Base-by-base conservation (phyloP, 2,329 filamentous ascomycete genomes). In the Chrysoporthe austroafricana region DNA sequence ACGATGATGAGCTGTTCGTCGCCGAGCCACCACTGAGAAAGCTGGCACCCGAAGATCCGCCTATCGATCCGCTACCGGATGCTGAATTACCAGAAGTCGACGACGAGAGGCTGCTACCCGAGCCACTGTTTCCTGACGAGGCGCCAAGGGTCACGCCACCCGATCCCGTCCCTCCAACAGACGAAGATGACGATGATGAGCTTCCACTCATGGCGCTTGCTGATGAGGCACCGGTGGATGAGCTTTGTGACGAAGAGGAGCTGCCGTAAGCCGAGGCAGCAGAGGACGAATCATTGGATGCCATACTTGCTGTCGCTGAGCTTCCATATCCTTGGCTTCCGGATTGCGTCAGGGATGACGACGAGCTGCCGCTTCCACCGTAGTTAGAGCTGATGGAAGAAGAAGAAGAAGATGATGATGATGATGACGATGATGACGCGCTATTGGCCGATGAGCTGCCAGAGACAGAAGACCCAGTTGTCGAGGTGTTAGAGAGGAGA, bases 371-470 rank as follows among this genome's bases (percentile, higher is more conserved):
- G 36, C 32, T 21, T 34, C 56, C 57, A 21, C 36, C 57, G 39
- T 14, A 42, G 11, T 42, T 13, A 6, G 57, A 26, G 14, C 18
- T 42, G 57, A 14, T 34, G 14, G 34, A 14, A 14, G 57, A 21
- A 9, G 56, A 58, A 5, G 46, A 50, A 7, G 50, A 54, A 43
- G 34, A 14, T 14, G 57, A 21, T n/a, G 56, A 58, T 21, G 46
- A 50, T 13, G 50, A 54, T n/a, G 39, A 44, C 3, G 57, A 60
- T 5, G 39, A 60, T 2, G 57, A 60, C 36, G 57, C 36, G 54
- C 34, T 39, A 18, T 57, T 57, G 54, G n/a, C 39, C n/a, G 57
- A 60, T 18, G 58, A 61, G n/a, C 54, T 34, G 32, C 54, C 50
- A 32, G 57, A 32, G 9, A 43, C 13, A 7, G 57, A 59, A 16